Evolutionary conservation across 331 rosid species (phyloP).

Genomic region (Acacia concinna): DNA sequence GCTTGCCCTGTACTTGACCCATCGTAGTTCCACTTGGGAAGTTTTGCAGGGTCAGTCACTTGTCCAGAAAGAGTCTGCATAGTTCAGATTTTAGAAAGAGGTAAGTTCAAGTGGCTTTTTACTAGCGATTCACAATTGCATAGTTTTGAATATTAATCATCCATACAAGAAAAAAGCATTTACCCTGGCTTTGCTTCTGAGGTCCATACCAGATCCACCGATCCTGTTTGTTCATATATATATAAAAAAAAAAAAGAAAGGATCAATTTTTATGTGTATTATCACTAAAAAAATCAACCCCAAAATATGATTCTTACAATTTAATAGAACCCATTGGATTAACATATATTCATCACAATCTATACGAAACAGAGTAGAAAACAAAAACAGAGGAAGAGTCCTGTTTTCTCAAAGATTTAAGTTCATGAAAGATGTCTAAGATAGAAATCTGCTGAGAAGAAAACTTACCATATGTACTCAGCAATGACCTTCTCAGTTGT

Average conservation of each 20-base stretch:
- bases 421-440: background rate
- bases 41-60: slow-evolving; percentile 58
- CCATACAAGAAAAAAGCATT: background rate
- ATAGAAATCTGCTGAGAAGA: background rate
- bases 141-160: background rate
- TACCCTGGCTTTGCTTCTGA: slow-evolving; percentile 73
- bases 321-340: slow-evolving; percentile 6
- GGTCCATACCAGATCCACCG: slow-evolving; percentile 69
- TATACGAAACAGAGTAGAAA: background rate
- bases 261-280: background rate
- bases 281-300: slow-evolving; percentile 17
- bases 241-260: no score
- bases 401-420: background rate
- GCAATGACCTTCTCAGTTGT: slow-evolving; percentile 49
- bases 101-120: background rate
- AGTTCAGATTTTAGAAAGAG: background rate
- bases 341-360: background rate
- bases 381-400: background rate
- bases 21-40: slow-evolving; percentile 60
- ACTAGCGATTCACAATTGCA: background rate
- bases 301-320: background rate
- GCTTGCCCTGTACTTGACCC: slow-evolving; percentile 69
- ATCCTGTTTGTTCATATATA: slow-evolving; percentile 43
- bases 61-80: slow-evolving; percentile 51
- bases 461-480: slow-evolving; percentile 65